Conservation (phyloP, 176 grass and related monocot genomes). For the Rhynchospora tenuis region DNA sequence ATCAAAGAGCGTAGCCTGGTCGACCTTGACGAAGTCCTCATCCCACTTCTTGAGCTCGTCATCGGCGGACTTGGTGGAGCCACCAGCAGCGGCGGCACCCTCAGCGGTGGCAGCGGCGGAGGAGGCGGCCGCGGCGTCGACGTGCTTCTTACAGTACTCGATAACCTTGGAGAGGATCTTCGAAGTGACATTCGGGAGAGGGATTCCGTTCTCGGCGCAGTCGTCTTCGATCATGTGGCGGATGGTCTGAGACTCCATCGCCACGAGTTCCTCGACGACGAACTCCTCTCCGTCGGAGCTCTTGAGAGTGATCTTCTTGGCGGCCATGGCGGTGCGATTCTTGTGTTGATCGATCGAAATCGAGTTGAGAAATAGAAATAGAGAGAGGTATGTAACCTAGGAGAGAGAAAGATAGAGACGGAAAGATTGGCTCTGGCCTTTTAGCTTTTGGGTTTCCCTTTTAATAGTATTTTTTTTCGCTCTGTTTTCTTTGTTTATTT, state of each 20-base stretch:
- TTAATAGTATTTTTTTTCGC: neutral
- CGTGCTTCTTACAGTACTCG: conserved; percentile 37
- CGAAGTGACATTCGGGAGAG: conserved; percentile 24
- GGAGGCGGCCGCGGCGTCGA: conserved; percentile 15
- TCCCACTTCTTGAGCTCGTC: conserved; percentile 34
- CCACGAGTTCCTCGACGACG: conserved; percentile 37
- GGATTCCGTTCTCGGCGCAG: conserved; percentile 25
- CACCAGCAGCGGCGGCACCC: neutral
- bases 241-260: conserved; percentile 37
- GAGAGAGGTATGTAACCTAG: neutral
- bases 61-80: neutral
- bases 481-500: neutral
- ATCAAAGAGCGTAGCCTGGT: conserved; percentile 42
- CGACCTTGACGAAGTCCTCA: conserved; percentile 36
- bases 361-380: neutral
- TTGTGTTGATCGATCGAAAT: neutral
- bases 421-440: neutral
- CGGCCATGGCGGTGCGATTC: neutral
- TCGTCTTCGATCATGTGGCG: conserved; percentile 41
- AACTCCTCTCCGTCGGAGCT: conserved; percentile 38
- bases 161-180: conserved; percentile 30
- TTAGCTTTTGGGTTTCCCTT: neutral
- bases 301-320: conserved; percentile 27
- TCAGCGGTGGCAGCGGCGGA: neutral
- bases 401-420: neutral